phyloP scores from a whole-genome alignment of 192 early-diverging fungal species.

The Umbelopsis ramanniana region DNA sequence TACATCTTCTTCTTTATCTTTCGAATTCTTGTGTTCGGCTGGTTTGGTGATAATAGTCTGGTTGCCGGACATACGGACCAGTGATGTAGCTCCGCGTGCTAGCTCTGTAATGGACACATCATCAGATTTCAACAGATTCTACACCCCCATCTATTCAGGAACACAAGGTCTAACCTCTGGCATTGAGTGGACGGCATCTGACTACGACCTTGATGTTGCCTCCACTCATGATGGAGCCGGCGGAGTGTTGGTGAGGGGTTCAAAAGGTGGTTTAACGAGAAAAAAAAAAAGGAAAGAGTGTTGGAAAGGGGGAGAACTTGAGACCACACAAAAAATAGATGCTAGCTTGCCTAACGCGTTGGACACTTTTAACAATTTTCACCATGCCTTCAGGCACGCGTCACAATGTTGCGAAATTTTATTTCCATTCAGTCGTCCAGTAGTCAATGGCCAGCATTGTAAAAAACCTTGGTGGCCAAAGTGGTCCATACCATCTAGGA shows the following conservation, averaged over 20 bases:
- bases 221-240: slow-evolving; percentile 34
- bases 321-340: too few species aligned
- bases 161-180: slow-evolving; percentile 56
- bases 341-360: neutral
- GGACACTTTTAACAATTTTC: neutral
- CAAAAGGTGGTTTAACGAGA: neutral
- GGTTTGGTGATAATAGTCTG: slow-evolving; percentile 70
- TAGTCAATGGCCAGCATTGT: too few species aligned
- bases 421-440: too few species aligned
- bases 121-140: neutral
- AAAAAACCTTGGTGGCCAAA: too few species aligned
- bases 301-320: too few species aligned
- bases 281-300: neutral
- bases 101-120: slow-evolving; percentile 46
- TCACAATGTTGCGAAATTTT: too few species aligned
- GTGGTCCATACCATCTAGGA: too few species aligned
- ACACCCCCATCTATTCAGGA: neutral
- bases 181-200: slow-evolving; percentile 78
- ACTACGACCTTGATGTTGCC: slow-evolving; percentile 78
- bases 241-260: slow-evolving; percentile 17
- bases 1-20: slow-evolving; percentile 48
- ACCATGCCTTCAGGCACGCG: too few species aligned
- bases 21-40: slow-evolving; percentile 40
- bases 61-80: slow-evolving; percentile 75
- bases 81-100: slow-evolving; percentile 61